Evolutionary conservation across 768 basidiomycete genomes (phyloP).

Genomic region (Pluteus cervinus): DNA sequence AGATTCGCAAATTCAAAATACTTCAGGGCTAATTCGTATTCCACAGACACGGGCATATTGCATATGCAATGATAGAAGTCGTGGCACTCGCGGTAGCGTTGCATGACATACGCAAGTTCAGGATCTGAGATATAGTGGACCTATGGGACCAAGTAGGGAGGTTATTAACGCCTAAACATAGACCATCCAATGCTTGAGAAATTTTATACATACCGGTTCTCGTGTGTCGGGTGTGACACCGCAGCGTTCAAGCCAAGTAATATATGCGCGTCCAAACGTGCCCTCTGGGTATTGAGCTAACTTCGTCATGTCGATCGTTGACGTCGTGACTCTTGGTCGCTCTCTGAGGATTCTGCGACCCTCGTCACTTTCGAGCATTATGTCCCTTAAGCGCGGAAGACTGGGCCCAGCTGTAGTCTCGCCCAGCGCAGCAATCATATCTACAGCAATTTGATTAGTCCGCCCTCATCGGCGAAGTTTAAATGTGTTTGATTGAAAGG

Average conservation of each 20-base stretch:
- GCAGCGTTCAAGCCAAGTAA: conserved; percentile 84
- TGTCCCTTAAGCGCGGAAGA: conserved; percentile 68
- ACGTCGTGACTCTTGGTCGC: conserved; percentile 74
- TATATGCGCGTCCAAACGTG: conserved; percentile 82
- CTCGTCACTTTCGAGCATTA: conserved; percentile 74
- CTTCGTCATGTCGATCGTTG: conserved; percentile 64
- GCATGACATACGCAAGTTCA: conserved; percentile 96
- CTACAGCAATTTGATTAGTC: conserved; percentile 30
- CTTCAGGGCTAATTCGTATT: conserved; percentile 91
- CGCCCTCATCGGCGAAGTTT: conserved; percentile 5
- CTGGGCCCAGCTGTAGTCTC: conserved; percentile 86
- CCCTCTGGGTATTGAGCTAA: conserved; percentile 68
- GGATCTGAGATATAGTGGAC: conserved; percentile 94
- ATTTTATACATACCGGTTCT: conserved; percentile 55
- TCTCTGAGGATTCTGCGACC: conserved; percentile 82
- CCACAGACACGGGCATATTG: conserved; percentile 82
- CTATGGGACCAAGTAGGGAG: conserved; percentile 30
- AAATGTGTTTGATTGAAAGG: conserved; percentile 1
- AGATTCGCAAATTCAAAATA: conserved; percentile 92
- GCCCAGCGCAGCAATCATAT: conserved; percentile 92
- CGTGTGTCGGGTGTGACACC: conserved; percentile 92
- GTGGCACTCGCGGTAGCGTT: conserved; percentile 96
- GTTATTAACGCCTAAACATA: not conserved
- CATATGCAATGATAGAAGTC: conserved; percentile 95
- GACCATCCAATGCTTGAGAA: not conserved